Percentiles rank a stretch among this genome's conserved stretches.
Conservation (phyloP, 2,329 filamentous ascomycete genomes). For the Cladorrhinum sp. region DNA sequence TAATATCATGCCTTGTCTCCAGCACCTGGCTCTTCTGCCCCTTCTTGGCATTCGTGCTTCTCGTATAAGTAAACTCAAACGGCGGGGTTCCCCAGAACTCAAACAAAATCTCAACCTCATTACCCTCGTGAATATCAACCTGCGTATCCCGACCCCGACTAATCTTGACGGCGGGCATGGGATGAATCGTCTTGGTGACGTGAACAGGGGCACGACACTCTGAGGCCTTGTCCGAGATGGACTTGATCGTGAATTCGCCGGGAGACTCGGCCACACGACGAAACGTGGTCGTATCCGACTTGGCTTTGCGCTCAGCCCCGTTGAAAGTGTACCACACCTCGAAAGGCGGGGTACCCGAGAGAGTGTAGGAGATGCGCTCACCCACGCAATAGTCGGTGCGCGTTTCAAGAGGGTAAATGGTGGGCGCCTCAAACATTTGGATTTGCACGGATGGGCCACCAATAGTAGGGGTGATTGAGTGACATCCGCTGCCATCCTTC, state of each 20-base stretch:
- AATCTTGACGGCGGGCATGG: slow-evolving; percentile 86
- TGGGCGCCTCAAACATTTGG: slow-evolving; percentile 87
- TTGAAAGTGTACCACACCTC: slow-evolving; percentile 91
- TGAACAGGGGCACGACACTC: slow-evolving; percentile 79
- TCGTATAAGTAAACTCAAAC: slow-evolving; percentile 96
- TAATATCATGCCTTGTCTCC: slow-evolving; percentile 86
- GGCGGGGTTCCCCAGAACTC: slow-evolving; percentile 94
- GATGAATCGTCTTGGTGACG: slow-evolving; percentile 80
- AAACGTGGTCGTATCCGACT: slow-evolving; percentile 77
- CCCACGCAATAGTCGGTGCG: slow-evolving; percentile 91
- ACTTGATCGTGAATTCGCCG: slow-evolving; percentile 83
- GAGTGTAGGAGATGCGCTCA: slow-evolving; percentile 86
- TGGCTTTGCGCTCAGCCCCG: slow-evolving; percentile 72
- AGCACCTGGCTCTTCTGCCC: slow-evolving; percentile 76
- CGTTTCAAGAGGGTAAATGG: slow-evolving; percentile 82
- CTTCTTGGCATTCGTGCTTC: slow-evolving; percentile 78
- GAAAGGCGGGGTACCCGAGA: slow-evolving; percentile 88
- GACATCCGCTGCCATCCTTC: slow-evolving; percentile 81
- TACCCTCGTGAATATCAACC: slow-evolving; percentile 95
- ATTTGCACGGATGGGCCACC: slow-evolving; percentile 79
- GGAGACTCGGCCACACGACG: slow-evolving; percentile 89
- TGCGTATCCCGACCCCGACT: slow-evolving; percentile 76
- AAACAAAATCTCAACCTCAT: slow-evolving; percentile 88
- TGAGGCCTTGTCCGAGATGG: slow-evolving; percentile 81
- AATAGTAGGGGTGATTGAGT: slow-evolving; percentile 65